These are phyloP conservation scores for Colletotrichum cordylinicola DNA, from an alignment of 2,329 filamentous ascomycete species.

Conservation along the genomic window DNA sequence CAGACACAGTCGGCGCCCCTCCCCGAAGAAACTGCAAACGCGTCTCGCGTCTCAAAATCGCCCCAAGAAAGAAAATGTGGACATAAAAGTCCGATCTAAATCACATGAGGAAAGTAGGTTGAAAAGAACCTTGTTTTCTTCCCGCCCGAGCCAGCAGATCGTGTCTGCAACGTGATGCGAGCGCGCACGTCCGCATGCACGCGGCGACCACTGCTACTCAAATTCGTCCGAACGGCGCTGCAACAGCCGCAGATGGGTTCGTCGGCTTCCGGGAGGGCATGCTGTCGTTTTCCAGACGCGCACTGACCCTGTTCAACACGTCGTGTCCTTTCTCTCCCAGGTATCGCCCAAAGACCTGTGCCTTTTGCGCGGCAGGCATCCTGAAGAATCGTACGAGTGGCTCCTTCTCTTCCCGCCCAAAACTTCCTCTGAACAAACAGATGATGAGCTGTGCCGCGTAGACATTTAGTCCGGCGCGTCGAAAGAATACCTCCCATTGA, in stretches of 20 bases:
- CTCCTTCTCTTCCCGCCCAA: constrained; percentile 16
- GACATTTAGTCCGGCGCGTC: constrained; percentile 41
- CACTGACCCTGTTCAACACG: constrained; percentile 6
- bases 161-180: not conserved
- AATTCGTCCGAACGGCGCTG: constrained; percentile 6
- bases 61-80: not conserved
- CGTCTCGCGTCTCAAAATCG: not conserved
- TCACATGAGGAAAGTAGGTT: not conserved
- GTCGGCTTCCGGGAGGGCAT: not conserved
- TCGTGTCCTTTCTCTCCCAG: constrained; percentile 18
- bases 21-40: not conserved
- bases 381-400: constrained; percentile 36
- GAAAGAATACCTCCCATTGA: constrained; percentile 42
- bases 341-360: constrained; percentile 27
- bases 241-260: not conserved
- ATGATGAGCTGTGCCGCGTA: constrained; percentile 40
- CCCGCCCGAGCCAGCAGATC: constrained; percentile 7
- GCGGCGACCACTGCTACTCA: not conserved
- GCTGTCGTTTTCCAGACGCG: not conserved
- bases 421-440: constrained; percentile 27
- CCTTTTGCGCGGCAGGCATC: constrained; percentile 32
- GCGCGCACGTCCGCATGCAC: not conserved
- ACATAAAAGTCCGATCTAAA: not conserved
- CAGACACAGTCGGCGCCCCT: not conserved
- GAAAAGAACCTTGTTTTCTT: not conserved